Evolutionary conservation across 768 basidiomycete genomes (phyloP), one percentile per base, ranked within the genome.

Genomic region (Termitomyces sp.): DNA sequence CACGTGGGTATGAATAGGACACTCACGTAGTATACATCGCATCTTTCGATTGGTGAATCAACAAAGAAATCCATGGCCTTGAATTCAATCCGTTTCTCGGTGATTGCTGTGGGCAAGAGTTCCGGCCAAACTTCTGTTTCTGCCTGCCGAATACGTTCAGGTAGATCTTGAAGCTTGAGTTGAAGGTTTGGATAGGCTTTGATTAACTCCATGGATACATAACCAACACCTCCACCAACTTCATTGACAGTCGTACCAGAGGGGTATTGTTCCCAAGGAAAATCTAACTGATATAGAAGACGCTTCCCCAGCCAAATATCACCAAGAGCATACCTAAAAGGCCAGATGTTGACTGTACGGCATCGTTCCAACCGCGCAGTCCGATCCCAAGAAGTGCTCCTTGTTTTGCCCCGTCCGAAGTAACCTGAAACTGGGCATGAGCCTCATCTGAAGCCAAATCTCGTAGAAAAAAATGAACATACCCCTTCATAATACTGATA

Each of bases 11-110:
- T 29, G 29, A 9, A 4, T 4, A 29, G n/a, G 25, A 15, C 7
- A 22, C 40, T 59, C 60, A 77, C 76, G 61, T 73, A 76, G 60
- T 78, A 76, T 12, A 75, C 59, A 48, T 75, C 68, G 44, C 72
- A 74, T 5, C 62, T 68, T 5, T 59, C 44, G 5, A 72, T 67
- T 1, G 76, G 75, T 2, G 66, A 39, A 13, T 74, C 72, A 9
- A 50, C 59, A 27, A 77, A 68, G 55, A 79, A 77, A 48, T 79
- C 70, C 20, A 78, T 63, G 0, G 70, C 51, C 27, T 66, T 63
- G 56, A 79, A 76, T 23, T 70, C 58, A 27, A 77, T 65, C 3
- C 70, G 60, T 12, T 70, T 52, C 38, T 72, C 60, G 25, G 60
- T 51, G 11, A 77, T 63, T 1, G 70, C 74, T 33, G 70, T 62